Conservation (phyloP, 2,329 filamentous ascomycete genomes). For the Fusarium bulbicola region DNA sequence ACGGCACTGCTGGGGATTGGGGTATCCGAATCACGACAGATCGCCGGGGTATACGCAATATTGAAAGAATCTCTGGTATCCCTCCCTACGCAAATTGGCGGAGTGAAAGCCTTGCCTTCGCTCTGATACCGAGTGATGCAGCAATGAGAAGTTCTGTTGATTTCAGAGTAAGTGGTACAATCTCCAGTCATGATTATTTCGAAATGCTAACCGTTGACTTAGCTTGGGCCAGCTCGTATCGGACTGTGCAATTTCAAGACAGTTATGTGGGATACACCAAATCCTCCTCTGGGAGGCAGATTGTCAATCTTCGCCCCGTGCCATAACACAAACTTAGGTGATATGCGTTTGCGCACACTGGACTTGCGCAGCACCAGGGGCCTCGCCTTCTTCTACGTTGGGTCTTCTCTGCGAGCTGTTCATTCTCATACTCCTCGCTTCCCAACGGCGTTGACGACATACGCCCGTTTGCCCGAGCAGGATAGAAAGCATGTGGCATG, state of each 20-base stretch:
- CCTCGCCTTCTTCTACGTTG: neutral
- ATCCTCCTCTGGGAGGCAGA: neutral
- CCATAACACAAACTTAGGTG: neutral
- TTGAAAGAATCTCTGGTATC: neutral
- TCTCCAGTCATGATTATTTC: neutral
- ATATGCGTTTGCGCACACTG: neutral
- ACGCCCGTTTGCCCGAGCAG: neutral
- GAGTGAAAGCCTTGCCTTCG: neutral
- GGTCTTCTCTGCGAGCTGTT: neutral
- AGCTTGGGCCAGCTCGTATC: neutral
- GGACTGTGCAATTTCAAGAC: neutral
- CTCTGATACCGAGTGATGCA: neutral
- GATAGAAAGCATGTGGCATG: neutral
- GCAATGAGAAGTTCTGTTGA: neutral
- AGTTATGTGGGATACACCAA: neutral
- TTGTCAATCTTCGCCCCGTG: neutral
- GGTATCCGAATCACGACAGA: neutral
- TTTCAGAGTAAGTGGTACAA: neutral
- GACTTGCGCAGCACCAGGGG: neutral
- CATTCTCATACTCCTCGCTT: neutral
- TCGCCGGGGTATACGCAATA: neutral
- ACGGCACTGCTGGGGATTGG: neutral
- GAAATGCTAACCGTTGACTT: neutral
- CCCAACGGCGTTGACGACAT: neutral
- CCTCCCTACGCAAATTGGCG: neutral